Evolutionary conservation across 192 early-diverging fungal genomes (phyloP).

Genomic region (Rhizophlyctis rosea): DNA sequence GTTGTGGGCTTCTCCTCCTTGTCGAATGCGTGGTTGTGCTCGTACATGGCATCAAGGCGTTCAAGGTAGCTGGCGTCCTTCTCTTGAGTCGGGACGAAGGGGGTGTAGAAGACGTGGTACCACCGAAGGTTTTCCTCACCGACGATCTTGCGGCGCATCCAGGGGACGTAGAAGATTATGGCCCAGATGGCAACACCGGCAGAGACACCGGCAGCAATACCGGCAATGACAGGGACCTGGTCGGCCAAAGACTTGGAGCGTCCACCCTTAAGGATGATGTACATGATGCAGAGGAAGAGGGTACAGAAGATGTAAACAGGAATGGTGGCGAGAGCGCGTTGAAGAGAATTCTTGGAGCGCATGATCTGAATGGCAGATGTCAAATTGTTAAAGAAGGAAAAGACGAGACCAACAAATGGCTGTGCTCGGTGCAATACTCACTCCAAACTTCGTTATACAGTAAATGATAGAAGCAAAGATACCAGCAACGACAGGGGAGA

Average conservation of each 20-base stretch:
- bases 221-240: conserved; percentile 51
- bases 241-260: conserved; percentile 12
- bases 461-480: conserved; percentile 64
- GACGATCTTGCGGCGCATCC: conserved; percentile 58
- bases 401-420: neutral
- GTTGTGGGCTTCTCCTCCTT: conserved; percentile 20
- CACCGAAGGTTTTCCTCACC: conserved; percentile 66
- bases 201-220: conserved; percentile 61
- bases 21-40: conserved; percentile 13
- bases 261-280: conserved; percentile 69
- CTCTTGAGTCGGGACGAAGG: conserved; percentile 52
- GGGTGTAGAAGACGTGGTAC: conserved; percentile 68
- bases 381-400: neutral
- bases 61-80: conserved; percentile 21
- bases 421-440: conserved; percentile 5
- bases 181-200: conserved; percentile 50
- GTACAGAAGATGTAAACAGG: conserved; percentile 72
- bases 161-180: conserved; percentile 66
- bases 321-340: conserved; percentile 54
- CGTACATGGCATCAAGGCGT: conserved; percentile 11
- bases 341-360: neutral
- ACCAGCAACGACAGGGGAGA: conserved; percentile 67
- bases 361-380: neutral
- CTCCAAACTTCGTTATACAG: conserved; percentile 58
- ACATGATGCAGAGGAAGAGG: conserved; percentile 60